Percentiles rank a stretch among this genome's conserved stretches.
Evolutionary conservation across 1,139 yeast genomes (phyloP).

Genomic region (Petasospora fabianii): DNA sequence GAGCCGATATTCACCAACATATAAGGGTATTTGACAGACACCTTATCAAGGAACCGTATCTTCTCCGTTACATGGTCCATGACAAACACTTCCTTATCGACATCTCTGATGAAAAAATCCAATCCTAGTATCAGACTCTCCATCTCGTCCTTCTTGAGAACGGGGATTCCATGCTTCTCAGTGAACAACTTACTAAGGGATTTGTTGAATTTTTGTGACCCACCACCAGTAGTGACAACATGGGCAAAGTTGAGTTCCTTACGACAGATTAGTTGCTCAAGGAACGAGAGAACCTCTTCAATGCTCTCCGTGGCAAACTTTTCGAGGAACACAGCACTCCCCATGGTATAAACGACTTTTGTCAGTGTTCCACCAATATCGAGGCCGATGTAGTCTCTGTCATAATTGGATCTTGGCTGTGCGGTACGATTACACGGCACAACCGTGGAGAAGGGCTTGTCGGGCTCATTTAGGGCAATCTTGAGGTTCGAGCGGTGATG

Average conservation of each 20-base stretch:
- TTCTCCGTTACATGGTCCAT: conserved; percentile 54
- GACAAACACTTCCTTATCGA: conserved; percentile 79
- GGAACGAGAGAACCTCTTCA: conserved; percentile 63
- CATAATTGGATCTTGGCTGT: too few relatives aligned
- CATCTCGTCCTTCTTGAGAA: conserved; percentile 80
- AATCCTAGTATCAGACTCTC: conserved; percentile 89
- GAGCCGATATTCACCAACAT: conserved; percentile 90
- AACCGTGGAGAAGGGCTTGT: too few relatives aligned
- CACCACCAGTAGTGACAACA: conserved; percentile 95
- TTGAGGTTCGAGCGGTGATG: too few relatives aligned
- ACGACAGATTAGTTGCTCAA: conserved; percentile 50
- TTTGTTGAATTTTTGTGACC: conserved; percentile 82
- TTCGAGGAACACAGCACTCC: conserved; percentile 76
- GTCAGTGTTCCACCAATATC: conserved; percentile 93
- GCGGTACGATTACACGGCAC: too few relatives aligned
- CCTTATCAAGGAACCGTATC: conserved; percentile 35
- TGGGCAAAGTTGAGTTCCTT: conserved; percentile 40
- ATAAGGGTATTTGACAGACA: conserved; percentile 55
- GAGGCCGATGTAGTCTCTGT: conserved; percentile 51
- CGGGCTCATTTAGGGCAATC: too few relatives aligned
- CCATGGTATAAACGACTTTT: conserved; percentile 66
- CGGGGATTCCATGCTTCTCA: conserved; percentile 41
- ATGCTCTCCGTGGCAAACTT: conserved; percentile 85
- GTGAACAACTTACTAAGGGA: conserved; percentile 42
- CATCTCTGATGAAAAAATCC: conserved; percentile 84